Base-by-base conservation (phyloP, 805 yeast genomes). In the Metschnikowia rubicola region DNA sequence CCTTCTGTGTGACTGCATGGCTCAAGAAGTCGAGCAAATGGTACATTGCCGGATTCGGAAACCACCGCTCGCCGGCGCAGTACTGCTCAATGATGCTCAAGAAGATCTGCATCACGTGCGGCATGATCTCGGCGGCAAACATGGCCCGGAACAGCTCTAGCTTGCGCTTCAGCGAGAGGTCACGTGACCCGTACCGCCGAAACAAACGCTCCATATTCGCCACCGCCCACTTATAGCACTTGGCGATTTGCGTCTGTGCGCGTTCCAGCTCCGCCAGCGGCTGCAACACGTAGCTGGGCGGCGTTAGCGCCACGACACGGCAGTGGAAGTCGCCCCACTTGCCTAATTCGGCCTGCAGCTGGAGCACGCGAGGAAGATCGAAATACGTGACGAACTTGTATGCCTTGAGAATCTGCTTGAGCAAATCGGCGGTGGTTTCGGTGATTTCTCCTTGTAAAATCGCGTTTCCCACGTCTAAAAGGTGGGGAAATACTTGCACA, bases 321-420 rank as follows among this genome's bases (percentile, higher is more conserved):
- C 88, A 83, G 56, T 89, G 92, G 52, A 94, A 78, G 44, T 81
- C 79, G 2, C 88, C 84, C 95, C 97, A 91, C 15, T 78, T 55
- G 71, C 35, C 75, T 63, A 59, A 83, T 63, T 46, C 68, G 52
- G 49, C 83, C 78, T 47, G 71, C 58, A 38, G 71, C 67, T 71
- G 88, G 83, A 61, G 60, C 17, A 79, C 76, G 2, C 66, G 72
- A 2, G 97, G 95, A 44, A 91, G 66, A 57, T 87, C 91, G 51
- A 76, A 78, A 61, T 77, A 82, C 3, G 92, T 83, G 36, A 83
- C 83, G 62, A 84, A 86, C 63, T 91, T 91, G 73, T 82, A 88
- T 48, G 79, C 74, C 61, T 92, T 92, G 46, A 91, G 66, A 17
- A 88, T 74, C 52, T 84, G 71, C 55, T 86, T 86, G 38, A 88